phyloP scores from a whole-genome alignment of 2,329 filamentous ascomycete genomes.

The Dactylonectria macrodidyma region DNA sequence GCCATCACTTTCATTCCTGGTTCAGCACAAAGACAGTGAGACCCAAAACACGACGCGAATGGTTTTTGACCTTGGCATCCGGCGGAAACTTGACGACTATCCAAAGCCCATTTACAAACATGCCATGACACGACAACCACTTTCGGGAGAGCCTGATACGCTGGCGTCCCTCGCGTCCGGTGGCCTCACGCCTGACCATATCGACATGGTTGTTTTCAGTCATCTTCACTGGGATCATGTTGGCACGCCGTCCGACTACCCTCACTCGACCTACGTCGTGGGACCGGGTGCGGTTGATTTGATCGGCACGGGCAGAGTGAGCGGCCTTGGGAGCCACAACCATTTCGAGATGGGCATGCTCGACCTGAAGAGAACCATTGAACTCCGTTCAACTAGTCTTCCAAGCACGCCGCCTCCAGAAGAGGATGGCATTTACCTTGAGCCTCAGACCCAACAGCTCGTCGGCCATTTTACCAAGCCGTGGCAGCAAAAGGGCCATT shows the following conservation, averaged over 20 bases:
- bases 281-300: conserved; percentile 22
- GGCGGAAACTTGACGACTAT: conserved; percentile 20
- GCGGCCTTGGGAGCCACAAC: conserved; percentile 19
- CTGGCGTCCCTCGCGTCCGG: conserved; percentile 9
- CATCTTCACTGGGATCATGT: conserved; percentile 35
- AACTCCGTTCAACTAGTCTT: conserved; percentile 12
- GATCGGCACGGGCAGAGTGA: background rate
- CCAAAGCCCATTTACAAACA: conserved; percentile 18
- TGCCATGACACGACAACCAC: conserved; percentile 20
- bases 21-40: conserved; percentile 14
- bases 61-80: conserved; percentile 31
- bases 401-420: conserved; percentile 8
- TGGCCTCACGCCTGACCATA: conserved; percentile 14
- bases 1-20: conserved; percentile 28
- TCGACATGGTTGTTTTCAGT: conserved; percentile 30
- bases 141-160: conserved; percentile 14
- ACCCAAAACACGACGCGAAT: conserved; percentile 12
- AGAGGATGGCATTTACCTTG: conserved; percentile 1
- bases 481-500: conserved; percentile 15
- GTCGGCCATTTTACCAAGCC: background rate
- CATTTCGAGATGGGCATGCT: conserved; percentile 23
- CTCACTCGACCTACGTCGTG: conserved; percentile 22
- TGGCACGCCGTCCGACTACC: conserved; percentile 29
- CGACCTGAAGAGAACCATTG: conserved; percentile 20
- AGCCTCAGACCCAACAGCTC: background rate